Conservation (phyloP, 805 yeast genomes). For the Metschnikowia baotianmanensis region DNA sequence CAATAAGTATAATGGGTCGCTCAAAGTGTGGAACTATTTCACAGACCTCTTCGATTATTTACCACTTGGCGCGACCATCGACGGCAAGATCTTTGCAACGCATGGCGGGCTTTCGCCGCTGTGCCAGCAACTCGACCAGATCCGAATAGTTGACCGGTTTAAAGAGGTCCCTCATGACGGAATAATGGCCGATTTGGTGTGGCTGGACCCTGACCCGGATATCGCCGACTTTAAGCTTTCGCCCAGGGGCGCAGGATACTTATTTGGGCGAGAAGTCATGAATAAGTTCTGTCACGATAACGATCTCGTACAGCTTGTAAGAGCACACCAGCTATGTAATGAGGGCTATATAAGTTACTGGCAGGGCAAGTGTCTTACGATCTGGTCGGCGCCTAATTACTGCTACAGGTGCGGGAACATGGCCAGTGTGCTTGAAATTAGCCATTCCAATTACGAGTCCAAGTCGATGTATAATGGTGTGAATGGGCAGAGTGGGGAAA, state of each 20-base stretch:
- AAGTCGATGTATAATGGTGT: no score
- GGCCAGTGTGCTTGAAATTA: conserved; percentile 92
- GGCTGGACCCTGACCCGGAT: conserved; percentile 94
- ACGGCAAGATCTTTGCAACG: conserved; percentile 85
- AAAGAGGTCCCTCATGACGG: conserved; percentile 98
- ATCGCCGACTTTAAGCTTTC: conserved; percentile 76
- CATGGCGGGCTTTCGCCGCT: conserved; percentile 98
- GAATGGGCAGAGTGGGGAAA: no score
- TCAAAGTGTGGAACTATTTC: conserved; percentile 80
- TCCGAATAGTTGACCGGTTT: conserved; percentile 84
- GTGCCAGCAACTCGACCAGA: conserved; percentile 90
- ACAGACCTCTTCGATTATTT: conserved; percentile 92
- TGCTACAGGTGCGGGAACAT: conserved; percentile 96
- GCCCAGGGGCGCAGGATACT: conserved; percentile 97
- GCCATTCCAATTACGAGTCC: conserved; percentile 44
- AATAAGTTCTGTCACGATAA: conserved; percentile 80
- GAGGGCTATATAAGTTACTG: conserved; percentile 94
- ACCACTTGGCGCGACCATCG: conserved; percentile 64
- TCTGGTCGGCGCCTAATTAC: conserved; percentile 98
- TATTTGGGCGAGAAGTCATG: conserved; percentile 89
- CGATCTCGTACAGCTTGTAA: conserved; percentile 70
- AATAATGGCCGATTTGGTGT: conserved; percentile 97
- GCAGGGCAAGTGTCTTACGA: conserved; percentile 88
- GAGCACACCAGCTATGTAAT: conserved; percentile 97
- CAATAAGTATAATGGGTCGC: conserved; percentile 73